These are phyloP conservation scores for Bacidia rubella DNA, from an alignment of 495 filamentous ascomycete species.

Conservation along the genomic window DNA sequence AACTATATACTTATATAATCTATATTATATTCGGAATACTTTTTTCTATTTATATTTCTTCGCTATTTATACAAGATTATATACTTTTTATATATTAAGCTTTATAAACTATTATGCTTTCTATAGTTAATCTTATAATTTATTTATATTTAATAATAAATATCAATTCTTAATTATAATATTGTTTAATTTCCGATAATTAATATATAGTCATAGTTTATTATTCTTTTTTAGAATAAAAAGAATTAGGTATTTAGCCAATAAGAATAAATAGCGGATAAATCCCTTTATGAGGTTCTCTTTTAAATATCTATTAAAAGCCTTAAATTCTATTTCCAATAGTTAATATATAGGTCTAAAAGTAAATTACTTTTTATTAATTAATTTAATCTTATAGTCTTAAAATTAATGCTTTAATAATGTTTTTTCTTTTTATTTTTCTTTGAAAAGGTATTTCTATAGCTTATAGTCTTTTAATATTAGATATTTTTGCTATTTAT, in stretches of 20 bases:
- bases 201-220: slow-evolving; percentile 4
- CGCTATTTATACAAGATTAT: slow-evolving; percentile 2
- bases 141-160: not conserved
- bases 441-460: slow-evolving; percentile 1
- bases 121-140: not conserved
- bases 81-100: not conserved
- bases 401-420: not conserved
- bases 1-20: slow-evolving; percentile 4
- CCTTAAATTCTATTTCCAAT: slow-evolving; percentile 5
- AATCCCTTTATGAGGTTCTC: slow-evolving; percentile 1
- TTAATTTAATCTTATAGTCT: not conserved
- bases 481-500: no score
- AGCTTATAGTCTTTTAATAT: not conserved
- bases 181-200: not conserved
- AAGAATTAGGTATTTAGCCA: not conserved
- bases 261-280: not conserved
- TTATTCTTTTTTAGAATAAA: slow-evolving; percentile 1
- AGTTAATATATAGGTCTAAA: slow-evolving; percentile 5
- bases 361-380: not conserved
- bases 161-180: slow-evolving; percentile 2
- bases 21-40: slow-evolving; percentile 2
- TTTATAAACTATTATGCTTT: not conserved
- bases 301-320: slow-evolving; percentile 4
- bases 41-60: slow-evolving; percentile 1
- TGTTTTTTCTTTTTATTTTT: slow-evolving; percentile 2